Evolutionary conservation across 2,329 filamentous ascomycete species (phyloP).

Genomic region (Botryotinia globosa): DNA sequence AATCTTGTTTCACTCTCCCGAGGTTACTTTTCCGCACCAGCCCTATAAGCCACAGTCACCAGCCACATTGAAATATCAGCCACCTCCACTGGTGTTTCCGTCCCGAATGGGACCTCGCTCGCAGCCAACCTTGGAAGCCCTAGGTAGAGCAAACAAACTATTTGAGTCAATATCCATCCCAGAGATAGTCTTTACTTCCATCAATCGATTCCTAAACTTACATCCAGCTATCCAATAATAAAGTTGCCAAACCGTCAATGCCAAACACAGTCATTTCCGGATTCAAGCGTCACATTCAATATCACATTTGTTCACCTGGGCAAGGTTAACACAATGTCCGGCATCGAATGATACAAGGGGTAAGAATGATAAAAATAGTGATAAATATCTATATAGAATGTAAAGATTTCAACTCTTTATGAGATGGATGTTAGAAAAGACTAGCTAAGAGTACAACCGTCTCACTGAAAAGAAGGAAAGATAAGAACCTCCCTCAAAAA

Average conservation of each 20-base stretch:
- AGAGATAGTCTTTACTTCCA: too few species aligned
- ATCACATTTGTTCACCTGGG: background rate
- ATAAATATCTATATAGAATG: background rate
- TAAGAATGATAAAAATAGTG: background rate
- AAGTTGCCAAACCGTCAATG: too few species aligned
- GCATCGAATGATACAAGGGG: background rate
- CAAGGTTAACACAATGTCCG: background rate
- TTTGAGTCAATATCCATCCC: too few species aligned
- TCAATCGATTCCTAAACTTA: too few species aligned
- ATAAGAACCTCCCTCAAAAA: background rate
- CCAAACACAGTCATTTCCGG: too few species aligned
- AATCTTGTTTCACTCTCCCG: background rate
- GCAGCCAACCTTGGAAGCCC: too few species aligned
- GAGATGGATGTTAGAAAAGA: background rate
- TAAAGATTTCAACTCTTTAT: too few species aligned
- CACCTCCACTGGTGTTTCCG: background rate
- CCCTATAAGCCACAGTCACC: background rate
- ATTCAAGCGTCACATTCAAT: too few species aligned
- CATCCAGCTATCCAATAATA: too few species aligned
- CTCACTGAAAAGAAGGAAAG: background rate
- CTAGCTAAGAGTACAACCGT: background rate
- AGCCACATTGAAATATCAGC: background rate
- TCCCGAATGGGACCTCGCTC: background rate
- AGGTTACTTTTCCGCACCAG: background rate
- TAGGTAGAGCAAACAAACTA: too few species aligned